Percentiles rank a stretch among this genome's conserved stretches.
These are phyloP conservation scores for Plasmodium malariae DNA, from an alignment of 169 alveolate species.

Conservation along the genomic window DNA sequence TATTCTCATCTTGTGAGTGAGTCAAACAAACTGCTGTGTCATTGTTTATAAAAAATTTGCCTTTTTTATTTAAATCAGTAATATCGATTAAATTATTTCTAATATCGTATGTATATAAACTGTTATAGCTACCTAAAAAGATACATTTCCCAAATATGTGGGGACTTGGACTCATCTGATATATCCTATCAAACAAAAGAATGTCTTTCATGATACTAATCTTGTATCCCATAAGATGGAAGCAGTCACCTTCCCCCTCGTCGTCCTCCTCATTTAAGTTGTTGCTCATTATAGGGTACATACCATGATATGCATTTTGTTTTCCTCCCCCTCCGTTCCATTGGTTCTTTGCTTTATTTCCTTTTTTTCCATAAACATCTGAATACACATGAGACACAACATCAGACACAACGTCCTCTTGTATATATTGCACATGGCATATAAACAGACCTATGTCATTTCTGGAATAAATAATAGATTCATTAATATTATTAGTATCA, in stretches of 20 bases:
- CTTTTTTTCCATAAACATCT: no score
- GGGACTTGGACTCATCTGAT: slow-evolving; percentile 56
- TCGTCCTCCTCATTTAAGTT: no score
- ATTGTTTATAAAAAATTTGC: background rate
- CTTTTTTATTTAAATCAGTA: slow-evolving; percentile 9
- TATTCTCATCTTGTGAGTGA: slow-evolving; percentile 61
- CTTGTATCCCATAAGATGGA: slow-evolving; percentile 3
- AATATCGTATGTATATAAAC: slow-evolving; percentile 23
- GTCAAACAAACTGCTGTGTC: slow-evolving; percentile 25
- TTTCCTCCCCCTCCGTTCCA: background rate
- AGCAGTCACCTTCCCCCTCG: background rate
- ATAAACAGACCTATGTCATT: slow-evolving; percentile 80
- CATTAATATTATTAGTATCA: slow-evolving; percentile 72
- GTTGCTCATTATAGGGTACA: no score
- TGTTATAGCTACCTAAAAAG: slow-evolving; percentile 21
- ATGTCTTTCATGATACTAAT: slow-evolving; percentile 48
- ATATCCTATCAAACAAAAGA: slow-evolving; percentile 40
- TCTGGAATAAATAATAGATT: slow-evolving; percentile 80
- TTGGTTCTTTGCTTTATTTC: background rate
- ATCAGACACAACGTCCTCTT: slow-evolving; percentile 1
- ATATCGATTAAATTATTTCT: slow-evolving; percentile 21
- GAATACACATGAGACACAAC: no score
- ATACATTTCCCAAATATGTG: slow-evolving; percentile 44
- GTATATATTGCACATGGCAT: slow-evolving; percentile 2
- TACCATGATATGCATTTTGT: background rate